Conservation (phyloP, 2,329 filamentous ascomycete genomes). For the Dactylonectria estremocensis region DNA sequence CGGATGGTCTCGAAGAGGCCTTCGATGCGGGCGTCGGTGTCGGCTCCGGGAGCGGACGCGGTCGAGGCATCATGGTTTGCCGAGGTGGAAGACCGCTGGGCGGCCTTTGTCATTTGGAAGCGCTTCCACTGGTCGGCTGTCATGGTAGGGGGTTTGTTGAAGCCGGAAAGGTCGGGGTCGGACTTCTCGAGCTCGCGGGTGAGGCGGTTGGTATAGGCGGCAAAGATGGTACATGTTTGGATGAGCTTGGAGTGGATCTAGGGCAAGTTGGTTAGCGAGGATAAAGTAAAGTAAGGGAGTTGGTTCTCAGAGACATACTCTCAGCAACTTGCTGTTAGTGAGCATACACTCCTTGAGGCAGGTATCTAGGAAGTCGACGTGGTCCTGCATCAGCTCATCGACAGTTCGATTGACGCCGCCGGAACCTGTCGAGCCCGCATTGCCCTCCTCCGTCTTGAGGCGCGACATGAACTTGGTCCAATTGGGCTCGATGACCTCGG, state of each 20-base stretch:
- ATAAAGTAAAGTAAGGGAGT: not conserved
- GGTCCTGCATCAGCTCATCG: slow-evolving; percentile 98
- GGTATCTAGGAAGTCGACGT: slow-evolving; percentile 97
- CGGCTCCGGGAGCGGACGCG: slow-evolving; percentile 52
- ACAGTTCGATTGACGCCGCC: slow-evolving; percentile 77
- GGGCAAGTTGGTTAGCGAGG: slow-evolving; percentile 28
- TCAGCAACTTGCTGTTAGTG: slow-evolving; percentile 93
- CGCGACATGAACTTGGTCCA: slow-evolving; percentile 96
- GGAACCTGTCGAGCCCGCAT: slow-evolving; percentile 42
- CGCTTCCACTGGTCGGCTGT: slow-evolving; percentile 73
- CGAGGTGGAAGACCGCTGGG: slow-evolving; percentile 55
- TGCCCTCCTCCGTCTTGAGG: slow-evolving; percentile 74
- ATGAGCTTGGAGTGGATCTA: slow-evolving; percentile 98
- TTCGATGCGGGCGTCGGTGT: slow-evolving; percentile 68
- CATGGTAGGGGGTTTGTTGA: slow-evolving; percentile 72
- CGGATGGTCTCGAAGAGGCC: slow-evolving; percentile 90
- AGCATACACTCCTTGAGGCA: slow-evolving; percentile 99
- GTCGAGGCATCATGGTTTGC: slow-evolving; percentile 53
- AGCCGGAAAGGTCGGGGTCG: slow-evolving; percentile 81
- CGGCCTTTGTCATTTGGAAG: slow-evolving; percentile 66
- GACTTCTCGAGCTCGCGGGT: slow-evolving; percentile 87
- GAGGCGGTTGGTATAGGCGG: slow-evolving; percentile 89
- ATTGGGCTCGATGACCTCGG: slow-evolving; percentile 97
- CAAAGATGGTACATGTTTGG: slow-evolving; percentile 95
- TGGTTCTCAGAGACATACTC: slow-evolving; percentile 68